phyloP scores from a whole-genome alignment of 108 stramenopile species.

The Phaeodactylum tricornutum region DNA sequence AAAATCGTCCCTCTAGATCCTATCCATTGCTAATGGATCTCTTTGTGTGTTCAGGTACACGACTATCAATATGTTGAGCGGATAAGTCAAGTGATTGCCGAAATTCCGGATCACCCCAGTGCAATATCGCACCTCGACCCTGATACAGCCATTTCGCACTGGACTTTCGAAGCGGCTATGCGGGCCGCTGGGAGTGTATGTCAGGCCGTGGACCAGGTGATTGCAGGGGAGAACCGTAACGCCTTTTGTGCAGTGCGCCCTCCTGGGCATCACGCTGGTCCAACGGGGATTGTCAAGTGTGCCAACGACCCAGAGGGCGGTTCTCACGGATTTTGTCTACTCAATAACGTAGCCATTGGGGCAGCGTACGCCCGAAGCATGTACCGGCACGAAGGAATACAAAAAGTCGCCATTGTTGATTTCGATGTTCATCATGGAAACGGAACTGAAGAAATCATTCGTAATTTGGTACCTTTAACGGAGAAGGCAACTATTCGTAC shows the following conservation, averaged over 20 bases:
- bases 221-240: constrained; percentile 71
- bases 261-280: constrained; percentile 98
- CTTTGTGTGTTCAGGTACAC: constrained; percentile 24
- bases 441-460: constrained; percentile 92
- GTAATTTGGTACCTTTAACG: constrained; percentile 70
- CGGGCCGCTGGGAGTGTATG: constrained; percentile 85
- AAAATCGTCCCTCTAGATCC: background rate
- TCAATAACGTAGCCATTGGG: constrained; percentile 98
- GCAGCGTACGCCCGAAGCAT: constrained; percentile 93
- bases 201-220: constrained; percentile 79
- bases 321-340: constrained; percentile 94
- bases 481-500: constrained; percentile 63
- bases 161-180: constrained; percentile 85
- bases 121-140: constrained; percentile 77
- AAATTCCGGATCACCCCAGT: constrained; percentile 74
- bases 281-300: constrained; percentile 87
- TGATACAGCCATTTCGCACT: constrained; percentile 77
- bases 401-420: constrained; percentile 82
- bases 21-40: constrained; percentile 1
- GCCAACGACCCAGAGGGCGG: constrained; percentile 81
- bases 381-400: constrained; percentile 76
- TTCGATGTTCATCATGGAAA: constrained; percentile 96
- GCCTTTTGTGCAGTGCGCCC: constrained; percentile 96
- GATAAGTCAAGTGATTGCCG: constrained; percentile 60
- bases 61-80: constrained; percentile 85